Conservation (phyloP, 495 filamentous ascomycete species). For the Hypoxylon fuscum region DNA sequence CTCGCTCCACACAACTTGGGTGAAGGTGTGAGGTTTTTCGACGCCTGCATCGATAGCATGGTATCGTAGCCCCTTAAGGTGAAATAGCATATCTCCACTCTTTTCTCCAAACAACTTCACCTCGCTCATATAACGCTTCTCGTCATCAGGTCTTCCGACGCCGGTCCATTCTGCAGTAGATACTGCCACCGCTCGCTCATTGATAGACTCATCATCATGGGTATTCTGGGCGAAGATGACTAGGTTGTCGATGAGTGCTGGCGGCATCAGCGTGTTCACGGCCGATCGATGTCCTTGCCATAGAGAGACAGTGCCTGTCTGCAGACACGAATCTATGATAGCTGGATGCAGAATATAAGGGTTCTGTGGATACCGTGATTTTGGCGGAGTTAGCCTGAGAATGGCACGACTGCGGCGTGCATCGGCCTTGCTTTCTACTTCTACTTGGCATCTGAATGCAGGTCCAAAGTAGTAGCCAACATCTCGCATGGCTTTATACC, state of each 20-base stretch:
- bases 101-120: neutral
- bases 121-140: slow-evolving; percentile 1
- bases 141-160: neutral
- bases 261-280: slow-evolving; percentile 4
- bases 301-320: neutral
- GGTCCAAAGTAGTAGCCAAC: slow-evolving; percentile 35
- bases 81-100: slow-evolving; percentile 2
- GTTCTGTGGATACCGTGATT: slow-evolving; percentile 34
- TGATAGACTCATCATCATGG: neutral
- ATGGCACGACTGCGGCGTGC: neutral
- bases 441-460: slow-evolving; percentile 19
- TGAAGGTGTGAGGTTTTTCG: neutral
- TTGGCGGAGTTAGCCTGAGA: slow-evolving; percentile 1
- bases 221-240: slow-evolving; percentile 3
- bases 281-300: neutral
- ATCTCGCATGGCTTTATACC: slow-evolving; percentile 38
- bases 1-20: slow-evolving; percentile 1
- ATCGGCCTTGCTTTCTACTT: slow-evolving; percentile 34
- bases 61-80: slow-evolving; percentile 2
- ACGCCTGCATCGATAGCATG: slow-evolving; percentile 2
- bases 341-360: slow-evolving; percentile 35
- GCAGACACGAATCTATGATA: slow-evolving; percentile 8
- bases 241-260: slow-evolving; percentile 10
- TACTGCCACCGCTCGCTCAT: neutral
- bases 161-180: slow-evolving; percentile 1